Conservation (phyloP, 2,329 filamentous ascomycete species). For the Fusarium liriodendri region DNA sequence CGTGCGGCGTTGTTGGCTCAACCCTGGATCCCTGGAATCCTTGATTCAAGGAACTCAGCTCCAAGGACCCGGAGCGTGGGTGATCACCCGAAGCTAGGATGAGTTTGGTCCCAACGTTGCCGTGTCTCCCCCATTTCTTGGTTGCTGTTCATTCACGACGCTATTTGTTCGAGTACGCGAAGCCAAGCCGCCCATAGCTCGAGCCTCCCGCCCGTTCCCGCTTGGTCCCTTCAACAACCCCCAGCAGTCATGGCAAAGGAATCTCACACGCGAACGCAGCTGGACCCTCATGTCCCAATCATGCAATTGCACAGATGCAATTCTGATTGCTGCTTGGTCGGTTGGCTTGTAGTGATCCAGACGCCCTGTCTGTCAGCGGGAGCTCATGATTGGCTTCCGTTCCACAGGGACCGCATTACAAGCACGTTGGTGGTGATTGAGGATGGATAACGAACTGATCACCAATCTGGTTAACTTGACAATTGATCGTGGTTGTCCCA, state of each 20-base stretch:
- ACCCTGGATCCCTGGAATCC: conserved; percentile 11
- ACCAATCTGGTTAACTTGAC: not conserved
- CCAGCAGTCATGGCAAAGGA: not conserved
- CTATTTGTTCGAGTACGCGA: conserved; percentile 28
- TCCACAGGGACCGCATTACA: not conserved
- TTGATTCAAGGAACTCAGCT: conserved; percentile 10
- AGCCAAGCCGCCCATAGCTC: conserved; percentile 10
- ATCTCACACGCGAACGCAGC: not conserved
- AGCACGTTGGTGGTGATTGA: not conserved
- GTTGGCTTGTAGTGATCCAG: not conserved
- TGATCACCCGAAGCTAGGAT: conserved; percentile 22
- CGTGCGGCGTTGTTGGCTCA: conserved; percentile 16
- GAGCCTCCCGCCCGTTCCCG: not conserved
- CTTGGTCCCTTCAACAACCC: not conserved
- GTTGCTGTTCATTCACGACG: not conserved
- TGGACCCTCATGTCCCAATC: not conserved
- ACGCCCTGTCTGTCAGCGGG: conserved; percentile 3
- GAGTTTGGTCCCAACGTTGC: not conserved
- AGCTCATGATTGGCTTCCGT: conserved; percentile 1
- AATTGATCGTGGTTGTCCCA: not conserved
- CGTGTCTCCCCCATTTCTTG: not conserved
- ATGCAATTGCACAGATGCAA: not conserved
- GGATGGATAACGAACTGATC: not conserved
- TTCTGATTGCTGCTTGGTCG: not conserved
- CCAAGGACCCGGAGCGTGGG: conserved; percentile 41